Evolutionary conservation across 768 basidiomycete species (phyloP), one percentile per base, ranked within the genome.

Genomic region (Lactifluus volemus): DNA sequence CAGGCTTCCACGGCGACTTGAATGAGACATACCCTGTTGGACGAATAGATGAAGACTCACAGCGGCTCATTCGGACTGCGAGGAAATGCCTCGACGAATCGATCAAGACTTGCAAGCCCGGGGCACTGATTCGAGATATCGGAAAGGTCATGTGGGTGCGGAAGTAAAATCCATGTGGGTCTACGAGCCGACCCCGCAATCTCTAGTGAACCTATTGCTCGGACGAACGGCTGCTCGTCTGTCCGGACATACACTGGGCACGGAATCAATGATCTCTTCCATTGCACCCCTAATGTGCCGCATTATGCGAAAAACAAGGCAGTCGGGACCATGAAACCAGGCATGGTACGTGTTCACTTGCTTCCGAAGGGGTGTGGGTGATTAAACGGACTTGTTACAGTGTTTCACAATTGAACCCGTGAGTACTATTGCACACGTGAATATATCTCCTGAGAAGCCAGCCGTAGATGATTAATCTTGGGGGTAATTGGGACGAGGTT

Each of bases 281-380:
- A 97, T 70, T 75, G 75, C 59, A 68, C 84, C 0, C 95, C 95
- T 1, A 97, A 94, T 71, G 84, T 97, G 44, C 92, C 93, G 11
- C 95, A 97, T 74, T 97, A 96, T 67, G 92, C 91, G 21, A 93
- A 93, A 71, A 95, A 92, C 70, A 96, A 94, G 73, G 91, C 90
- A 45, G 78, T 92, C 2, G 95, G 95, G 25, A 83, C 86, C 5
- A 96, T 98, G 94, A 94, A 92, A 71, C 74, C 89, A 25, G 95
- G 95, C 66, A 96, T 88, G 90, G 91, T 92, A 65, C 68, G 85
- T 73, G 14, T 83, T 81, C n/a, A 36, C 19, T 49, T 59, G 49
- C 38, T 38, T 49, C 59, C 38, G 51, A 59, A 36, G 25, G 41
- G 41, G n/a, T 30, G 51, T 38, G 38, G 41, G 53, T 17, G 42